A percentile compares a stretch with the other conserved stretches of the same genome.
phyloP scores from a whole-genome alignment of 169 alveolate genomes.

The Plasmodium coatneyi region DNA sequence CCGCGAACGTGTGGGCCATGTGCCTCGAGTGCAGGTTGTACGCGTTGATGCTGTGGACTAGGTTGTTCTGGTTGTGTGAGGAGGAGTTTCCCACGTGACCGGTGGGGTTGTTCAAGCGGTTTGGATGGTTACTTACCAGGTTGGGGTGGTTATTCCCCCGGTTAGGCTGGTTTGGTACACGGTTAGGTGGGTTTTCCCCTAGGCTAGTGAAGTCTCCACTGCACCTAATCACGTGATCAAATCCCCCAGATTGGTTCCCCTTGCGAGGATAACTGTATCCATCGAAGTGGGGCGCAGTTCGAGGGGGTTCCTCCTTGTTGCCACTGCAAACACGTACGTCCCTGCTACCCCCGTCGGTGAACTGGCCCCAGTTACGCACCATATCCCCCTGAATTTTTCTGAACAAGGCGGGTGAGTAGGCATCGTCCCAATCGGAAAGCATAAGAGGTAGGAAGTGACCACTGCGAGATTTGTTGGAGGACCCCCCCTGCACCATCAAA shows the following conservation, averaged over 20 bases:
- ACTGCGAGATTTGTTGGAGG: conserved; percentile 27
- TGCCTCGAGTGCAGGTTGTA: conserved; percentile 17
- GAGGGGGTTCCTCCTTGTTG: background rate
- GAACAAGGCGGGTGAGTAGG: background rate
- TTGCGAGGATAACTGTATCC: background rate
- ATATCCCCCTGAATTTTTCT: conserved; percentile 3
- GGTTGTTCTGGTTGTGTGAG: conserved; percentile 4
- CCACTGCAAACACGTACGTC: background rate
- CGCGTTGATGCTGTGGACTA: conserved; percentile 10
- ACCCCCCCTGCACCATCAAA: conserved; percentile 4
- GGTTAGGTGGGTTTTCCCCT: background rate
- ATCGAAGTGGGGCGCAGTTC: background rate
- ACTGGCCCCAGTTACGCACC: background rate
- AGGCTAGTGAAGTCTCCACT: background rate
- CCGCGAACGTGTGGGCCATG: background rate
- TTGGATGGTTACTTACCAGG: background rate
- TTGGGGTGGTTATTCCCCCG: background rate
- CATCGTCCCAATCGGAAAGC: conserved; percentile 20
- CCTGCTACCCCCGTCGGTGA: background rate
- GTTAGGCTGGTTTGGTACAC: background rate
- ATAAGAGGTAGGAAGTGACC: conserved; percentile 36
- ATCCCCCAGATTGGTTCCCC: background rate
- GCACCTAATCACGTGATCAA: background rate
- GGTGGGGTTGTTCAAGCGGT: background rate
- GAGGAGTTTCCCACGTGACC: background rate